These are phyloP conservation scores for Astrothelium subdiscretum DNA, from an alignment of 495 filamentous ascomycete species.

Conservation along the genomic window DNA sequence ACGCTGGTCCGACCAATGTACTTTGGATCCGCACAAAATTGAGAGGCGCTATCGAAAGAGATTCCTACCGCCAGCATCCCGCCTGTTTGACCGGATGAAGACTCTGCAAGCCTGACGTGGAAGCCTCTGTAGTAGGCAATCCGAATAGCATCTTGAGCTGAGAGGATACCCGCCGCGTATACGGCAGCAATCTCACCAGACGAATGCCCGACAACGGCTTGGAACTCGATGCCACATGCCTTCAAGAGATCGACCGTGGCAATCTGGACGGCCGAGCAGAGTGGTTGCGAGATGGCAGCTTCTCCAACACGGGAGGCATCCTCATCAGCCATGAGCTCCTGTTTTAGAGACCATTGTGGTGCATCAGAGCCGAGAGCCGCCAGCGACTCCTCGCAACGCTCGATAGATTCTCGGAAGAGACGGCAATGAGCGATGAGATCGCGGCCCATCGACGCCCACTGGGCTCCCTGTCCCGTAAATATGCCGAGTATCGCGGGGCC, in stretches of 20 bases:
- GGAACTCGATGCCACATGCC: slow-evolving; percentile 19
- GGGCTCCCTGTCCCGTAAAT: slow-evolving; percentile 38
- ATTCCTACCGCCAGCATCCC: slow-evolving; percentile 18
- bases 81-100: background rate
- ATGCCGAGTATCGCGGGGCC: slow-evolving; percentile 9
- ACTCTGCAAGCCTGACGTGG: background rate
- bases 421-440: slow-evolving; percentile 27
- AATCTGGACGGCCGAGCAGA: slow-evolving; percentile 17
- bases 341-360: too few species aligned
- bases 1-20: background rate
- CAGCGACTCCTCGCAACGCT: background rate
- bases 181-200: slow-evolving; percentile 54
- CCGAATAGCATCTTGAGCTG: slow-evolving; percentile 32
- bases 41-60: background rate
- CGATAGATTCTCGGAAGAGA: too few species aligned
- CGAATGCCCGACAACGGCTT: slow-evolving; percentile 45
- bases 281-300: slow-evolving; percentile 14
- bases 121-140: slow-evolving; percentile 32
- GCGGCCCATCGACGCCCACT: slow-evolving; percentile 33
- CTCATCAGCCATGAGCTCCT: slow-evolving; percentile 6
- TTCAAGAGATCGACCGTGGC: slow-evolving; percentile 16
- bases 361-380: background rate
- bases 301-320: slow-evolving; percentile 13
- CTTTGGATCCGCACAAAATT: background rate
- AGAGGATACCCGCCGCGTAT: slow-evolving; percentile 42